Conservation (phyloP, 768 basidiomycete genomes). For the Amanita jacksonii region DNA sequence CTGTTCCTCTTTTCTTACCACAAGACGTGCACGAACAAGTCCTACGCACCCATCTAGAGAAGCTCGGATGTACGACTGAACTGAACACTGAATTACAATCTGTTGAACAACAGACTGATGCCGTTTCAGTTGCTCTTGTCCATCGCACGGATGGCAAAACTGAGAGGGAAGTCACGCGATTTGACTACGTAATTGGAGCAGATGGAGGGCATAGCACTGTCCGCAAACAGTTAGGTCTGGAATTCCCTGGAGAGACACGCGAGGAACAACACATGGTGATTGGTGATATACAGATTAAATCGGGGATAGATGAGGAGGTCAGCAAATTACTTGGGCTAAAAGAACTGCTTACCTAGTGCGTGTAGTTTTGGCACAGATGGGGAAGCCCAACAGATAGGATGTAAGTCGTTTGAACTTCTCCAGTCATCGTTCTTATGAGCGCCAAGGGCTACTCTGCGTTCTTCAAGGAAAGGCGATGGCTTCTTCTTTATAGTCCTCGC, state of each 20-base stretch:
- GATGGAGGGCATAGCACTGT: conserved; percentile 35
- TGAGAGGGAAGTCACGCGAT: conserved; percentile 10
- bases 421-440: no score
- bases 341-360: background rate
- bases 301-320: conserved; percentile 17
- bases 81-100: no score
- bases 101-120: no score
- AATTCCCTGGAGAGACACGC: conserved; percentile 32
- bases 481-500: conserved; percentile 1
- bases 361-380: conserved; percentile 18
- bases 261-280: conserved; percentile 25
- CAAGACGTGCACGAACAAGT: no score
- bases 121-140: no score
- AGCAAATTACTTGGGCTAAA: background rate
- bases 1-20: no score
- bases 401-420: conserved; percentile 6
- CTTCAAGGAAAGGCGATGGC: no score
- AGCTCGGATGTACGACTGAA: no score
- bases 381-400: conserved; percentile 4
- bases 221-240: conserved; percentile 29
- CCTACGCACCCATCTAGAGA: no score
- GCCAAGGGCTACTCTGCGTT: no score
- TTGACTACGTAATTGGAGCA: conserved; percentile 32
- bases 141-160: no score
- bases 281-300: conserved; percentile 32